Percentiles rank a stretch among this genome's conserved stretches.
These are phyloP conservation scores for Aspergillus melleus DNA, from an alignment of 2,329 filamentous ascomycete genomes.

Conservation along the genomic window DNA sequence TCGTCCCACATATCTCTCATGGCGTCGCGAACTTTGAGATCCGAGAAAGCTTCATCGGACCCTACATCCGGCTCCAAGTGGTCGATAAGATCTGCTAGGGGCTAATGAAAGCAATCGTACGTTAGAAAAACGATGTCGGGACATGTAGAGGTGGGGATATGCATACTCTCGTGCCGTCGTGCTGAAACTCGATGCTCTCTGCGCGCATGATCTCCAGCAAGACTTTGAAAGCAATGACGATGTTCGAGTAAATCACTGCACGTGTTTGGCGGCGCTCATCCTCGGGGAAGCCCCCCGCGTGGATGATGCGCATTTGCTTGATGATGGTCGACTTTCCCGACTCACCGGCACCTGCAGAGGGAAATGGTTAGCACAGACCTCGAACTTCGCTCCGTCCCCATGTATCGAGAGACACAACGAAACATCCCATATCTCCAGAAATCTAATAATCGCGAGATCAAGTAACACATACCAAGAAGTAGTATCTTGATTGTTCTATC, in stretches of 20 bases:
- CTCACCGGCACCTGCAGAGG: constrained; percentile 76
- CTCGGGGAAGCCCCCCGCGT: constrained; percentile 86
- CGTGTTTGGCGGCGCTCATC: constrained; percentile 91
- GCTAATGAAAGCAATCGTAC: constrained; percentile 49
- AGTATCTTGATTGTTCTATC: constrained; percentile 89
- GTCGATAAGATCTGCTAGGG: constrained; percentile 74
- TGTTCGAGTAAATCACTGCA: constrained; percentile 92
- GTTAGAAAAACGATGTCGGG: constrained; percentile 8
- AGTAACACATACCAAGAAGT: constrained; percentile 70
- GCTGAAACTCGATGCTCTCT: constrained; percentile 75
- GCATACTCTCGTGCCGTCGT: constrained; percentile 74
- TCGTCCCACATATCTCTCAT: constrained; percentile 86
- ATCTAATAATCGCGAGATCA: neutral
- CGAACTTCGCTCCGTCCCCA: neutral
- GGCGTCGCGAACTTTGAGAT: constrained; percentile 62
- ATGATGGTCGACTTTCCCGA: constrained; percentile 95
- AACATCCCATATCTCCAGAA: neutral
- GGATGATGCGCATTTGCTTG: constrained; percentile 99
- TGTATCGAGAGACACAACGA: neutral
- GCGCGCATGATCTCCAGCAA: constrained; percentile 90
- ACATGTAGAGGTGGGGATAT: neutral
- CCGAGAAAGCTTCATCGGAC: constrained; percentile 75
- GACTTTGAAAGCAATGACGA: constrained; percentile 87
- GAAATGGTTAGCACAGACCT: neutral
- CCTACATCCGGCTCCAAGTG: constrained; percentile 76